Evolutionary conservation across 139 green algal genomes (phyloP).

Genomic region (Astrephomene gubernaculifera): DNA sequence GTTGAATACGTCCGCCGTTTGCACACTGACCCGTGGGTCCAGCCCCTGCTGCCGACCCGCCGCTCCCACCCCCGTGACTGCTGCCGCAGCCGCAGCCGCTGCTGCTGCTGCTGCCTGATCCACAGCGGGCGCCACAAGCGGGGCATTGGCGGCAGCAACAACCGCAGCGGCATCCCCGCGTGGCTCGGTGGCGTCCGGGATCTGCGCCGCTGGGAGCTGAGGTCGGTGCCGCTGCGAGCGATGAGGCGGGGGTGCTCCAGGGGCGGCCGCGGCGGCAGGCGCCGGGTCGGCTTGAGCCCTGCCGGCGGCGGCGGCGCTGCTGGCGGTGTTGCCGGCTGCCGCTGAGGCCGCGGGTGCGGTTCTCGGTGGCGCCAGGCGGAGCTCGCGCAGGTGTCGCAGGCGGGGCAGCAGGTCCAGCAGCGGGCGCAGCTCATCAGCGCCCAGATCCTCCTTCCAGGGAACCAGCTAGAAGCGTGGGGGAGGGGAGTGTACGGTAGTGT

Average conservation of each 20-base stretch:
- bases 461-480: not conserved
- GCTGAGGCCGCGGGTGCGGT: not conserved
- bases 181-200: too few relatives aligned
- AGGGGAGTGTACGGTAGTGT: too few relatives aligned
- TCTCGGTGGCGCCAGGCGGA: not conserved
- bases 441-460: conserved; percentile 4
- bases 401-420: conserved; percentile 22
- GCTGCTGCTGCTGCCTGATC: not conserved
- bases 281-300: too few relatives aligned
- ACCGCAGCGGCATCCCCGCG: too few relatives aligned
- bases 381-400: not conserved
- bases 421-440: not conserved
- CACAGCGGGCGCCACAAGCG: too few relatives aligned
- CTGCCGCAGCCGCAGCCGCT: not conserved
- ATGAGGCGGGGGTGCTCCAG: too few relatives aligned
- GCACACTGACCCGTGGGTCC: not conserved
- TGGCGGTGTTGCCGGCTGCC: not conserved
- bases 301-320: not conserved
- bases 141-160: too few relatives aligned
- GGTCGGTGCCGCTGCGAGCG: too few relatives aligned
- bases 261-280: too few relatives aligned
- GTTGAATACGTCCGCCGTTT: not conserved
- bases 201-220: too few relatives aligned
- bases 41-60: not conserved
- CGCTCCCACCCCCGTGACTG: not conserved